These are phyloP conservation scores for Termitomyces sp. DNA, from an alignment of 768 basidiomycete genomes.

Conservation along the genomic window DNA sequence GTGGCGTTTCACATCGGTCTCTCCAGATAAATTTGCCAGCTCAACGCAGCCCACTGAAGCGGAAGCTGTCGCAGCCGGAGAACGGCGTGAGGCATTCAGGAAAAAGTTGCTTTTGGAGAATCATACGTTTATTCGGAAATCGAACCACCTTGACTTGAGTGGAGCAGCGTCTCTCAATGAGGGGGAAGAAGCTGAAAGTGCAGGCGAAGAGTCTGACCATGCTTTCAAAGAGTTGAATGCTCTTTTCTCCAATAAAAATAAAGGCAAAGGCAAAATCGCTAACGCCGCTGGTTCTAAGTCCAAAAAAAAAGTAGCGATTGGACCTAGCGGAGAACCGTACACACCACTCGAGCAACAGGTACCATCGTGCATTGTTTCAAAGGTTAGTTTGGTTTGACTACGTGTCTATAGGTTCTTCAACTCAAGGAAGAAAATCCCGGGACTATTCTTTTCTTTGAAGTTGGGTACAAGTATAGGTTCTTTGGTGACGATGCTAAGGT, in stretches of 20 bases:
- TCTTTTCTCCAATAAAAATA: constrained; percentile 37
- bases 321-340: constrained; percentile 65
- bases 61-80: constrained; percentile 18
- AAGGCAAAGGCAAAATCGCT: constrained; percentile 26
- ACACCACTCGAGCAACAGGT: constrained; percentile 78
- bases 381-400: not conserved
- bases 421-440: constrained; percentile 63
- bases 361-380: not conserved
- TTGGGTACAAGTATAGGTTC: constrained; percentile 82
- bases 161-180: constrained; percentile 17
- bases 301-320: constrained; percentile 41
- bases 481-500: constrained; percentile 83
- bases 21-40: constrained; percentile 18
- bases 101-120: constrained; percentile 45
- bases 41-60: constrained; percentile 11
- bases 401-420: constrained; percentile 38
- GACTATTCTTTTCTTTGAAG: constrained; percentile 71
- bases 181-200: constrained; percentile 21
- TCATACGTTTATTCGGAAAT: constrained; percentile 27
- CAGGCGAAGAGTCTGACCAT: constrained; percentile 37
- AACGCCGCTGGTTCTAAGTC: constrained; percentile 17
- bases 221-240: constrained; percentile 42
- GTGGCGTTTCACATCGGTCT: constrained; percentile 41
- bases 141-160: constrained; percentile 8
- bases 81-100: constrained; percentile 40